These are phyloP conservation scores for Bacterosira constricta DNA, from an alignment of 108 stramenopile genomes.

Conservation along the genomic window DNA sequence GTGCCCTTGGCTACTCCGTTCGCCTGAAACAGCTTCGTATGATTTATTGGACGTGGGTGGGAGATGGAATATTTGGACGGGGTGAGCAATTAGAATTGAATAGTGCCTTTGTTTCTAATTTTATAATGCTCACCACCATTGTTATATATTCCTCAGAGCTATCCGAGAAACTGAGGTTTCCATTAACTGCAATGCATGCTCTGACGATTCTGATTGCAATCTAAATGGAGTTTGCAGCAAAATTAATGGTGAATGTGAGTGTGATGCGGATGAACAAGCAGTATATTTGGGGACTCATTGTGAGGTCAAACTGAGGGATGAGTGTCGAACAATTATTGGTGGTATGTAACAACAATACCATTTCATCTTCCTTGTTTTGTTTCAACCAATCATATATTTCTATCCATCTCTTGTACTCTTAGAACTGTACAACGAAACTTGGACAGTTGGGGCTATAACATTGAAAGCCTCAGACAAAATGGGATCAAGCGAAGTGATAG, in stretches of 20 bases:
- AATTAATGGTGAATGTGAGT: background rate
- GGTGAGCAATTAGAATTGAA: too few species aligned
- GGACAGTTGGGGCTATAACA: background rate
- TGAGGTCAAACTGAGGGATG: background rate
- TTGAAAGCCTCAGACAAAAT: background rate
- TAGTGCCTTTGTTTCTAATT: too few species aligned
- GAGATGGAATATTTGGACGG: background rate
- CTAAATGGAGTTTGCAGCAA: slow-evolving; percentile 1
- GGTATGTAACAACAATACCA: background rate
- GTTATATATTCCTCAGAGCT: too few species aligned
- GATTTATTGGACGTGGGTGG: background rate
- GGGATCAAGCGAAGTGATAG: background rate
- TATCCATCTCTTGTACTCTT: background rate
- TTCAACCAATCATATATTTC: background rate
- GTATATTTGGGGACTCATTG: background rate
- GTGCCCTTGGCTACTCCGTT: background rate
- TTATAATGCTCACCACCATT: too few species aligned
- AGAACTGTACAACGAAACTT: background rate
- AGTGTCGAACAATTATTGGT: background rate
- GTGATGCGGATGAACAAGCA: background rate
- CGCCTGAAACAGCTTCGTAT: background rate
- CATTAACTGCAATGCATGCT: background rate
- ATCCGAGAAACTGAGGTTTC: background rate
- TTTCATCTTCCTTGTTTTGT: background rate
- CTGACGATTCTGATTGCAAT: slow-evolving; percentile 9